These are phyloP conservation scores for Pestalotiopsis sp. DNA, from an alignment of 2,329 filamentous ascomycete genomes.

Conservation along the genomic window DNA sequence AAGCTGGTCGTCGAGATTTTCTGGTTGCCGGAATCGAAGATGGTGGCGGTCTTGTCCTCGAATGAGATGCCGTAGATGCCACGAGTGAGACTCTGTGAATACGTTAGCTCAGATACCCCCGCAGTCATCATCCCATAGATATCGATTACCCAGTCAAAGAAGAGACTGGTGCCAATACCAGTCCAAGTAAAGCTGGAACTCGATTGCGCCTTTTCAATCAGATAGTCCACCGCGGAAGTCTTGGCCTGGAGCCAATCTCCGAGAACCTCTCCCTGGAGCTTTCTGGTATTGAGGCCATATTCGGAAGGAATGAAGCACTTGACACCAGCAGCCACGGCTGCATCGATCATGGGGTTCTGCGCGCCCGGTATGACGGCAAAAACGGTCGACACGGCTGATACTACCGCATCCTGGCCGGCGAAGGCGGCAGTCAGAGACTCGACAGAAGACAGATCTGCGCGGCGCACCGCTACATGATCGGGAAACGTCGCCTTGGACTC, in stretches of 20 bases:
- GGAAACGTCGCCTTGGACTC: slow-evolving; percentile 38
- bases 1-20: slow-evolving; percentile 46
- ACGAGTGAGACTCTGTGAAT: neutral
- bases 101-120: neutral
- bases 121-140: neutral
- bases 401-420: slow-evolving; percentile 57
- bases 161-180: slow-evolving; percentile 47
- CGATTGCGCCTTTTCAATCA: slow-evolving; percentile 43
- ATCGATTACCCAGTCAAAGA: slow-evolving; percentile 51
- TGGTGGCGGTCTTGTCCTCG: slow-evolving; percentile 40
- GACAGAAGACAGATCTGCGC: slow-evolving; percentile 47
- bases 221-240: slow-evolving; percentile 39
- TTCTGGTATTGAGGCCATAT: slow-evolving; percentile 42
- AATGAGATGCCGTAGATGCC: slow-evolving; percentile 40
- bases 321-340: slow-evolving; percentile 60
- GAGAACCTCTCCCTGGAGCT: slow-evolving; percentile 12
- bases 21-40: slow-evolving; percentile 50
- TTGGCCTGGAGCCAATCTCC: neutral
- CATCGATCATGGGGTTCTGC: slow-evolving; percentile 57
- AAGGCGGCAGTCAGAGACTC: slow-evolving; percentile 52
- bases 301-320: slow-evolving; percentile 64
- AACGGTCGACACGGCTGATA: slow-evolving; percentile 43
- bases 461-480: slow-evolving; percentile 40
- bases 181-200: slow-evolving; percentile 50
- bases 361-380: slow-evolving; percentile 33